Evolutionary conservation across 2,329 filamentous ascomycete genomes (phyloP), one percentile per base, ranked within the genome.

Genomic region (Alternaria novae-zelandiae): DNA sequence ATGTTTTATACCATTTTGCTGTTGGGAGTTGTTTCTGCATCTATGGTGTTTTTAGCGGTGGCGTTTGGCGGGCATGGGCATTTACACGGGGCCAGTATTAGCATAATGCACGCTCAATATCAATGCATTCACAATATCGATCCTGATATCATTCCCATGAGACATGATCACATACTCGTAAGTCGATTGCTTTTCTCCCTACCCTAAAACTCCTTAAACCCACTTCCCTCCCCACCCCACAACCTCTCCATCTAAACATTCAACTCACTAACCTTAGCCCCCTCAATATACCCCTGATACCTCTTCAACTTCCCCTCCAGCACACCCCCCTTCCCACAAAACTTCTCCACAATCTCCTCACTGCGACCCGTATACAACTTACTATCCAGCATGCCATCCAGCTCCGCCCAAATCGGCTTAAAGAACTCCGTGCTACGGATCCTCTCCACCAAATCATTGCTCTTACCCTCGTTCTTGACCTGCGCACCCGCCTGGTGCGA

Each of bases 391-490:
- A 94, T 86, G 45, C 78, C 81, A 67, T 93, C 90, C 28, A 94
- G 82, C 67, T 94, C 90, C 51, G 75, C 84, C 83, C 88, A 88
- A 66, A 95, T 88, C 1, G 91, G 84, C 63, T 80, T 84, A 83
- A 97, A 97, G 84, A 92, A 97, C 46, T 88, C 83, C 45, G 86
- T 90, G 55, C 82, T 84, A 77, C 87, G 88, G 76, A 97, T 94
- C 13, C 94, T 84, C 66, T 92, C 89, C 13, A 97, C 88, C 3
- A 97, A 85, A 77, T 97, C 93, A 75, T 97, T 97, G 57, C 87
- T 83, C 70, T 89, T 88, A 36, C 92, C 92, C 79, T 91, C 83
- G 72, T 88, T 86, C 83, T 92, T 92, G 44, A 93, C 90, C 11
- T 90, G 88, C 30, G 85, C 84, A 46, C 86, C 87, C 0, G 93